These are phyloP conservation scores for Ustilago nuda DNA, from an alignment of 1,284 basidiomycete species.

Conservation along the genomic window DNA sequence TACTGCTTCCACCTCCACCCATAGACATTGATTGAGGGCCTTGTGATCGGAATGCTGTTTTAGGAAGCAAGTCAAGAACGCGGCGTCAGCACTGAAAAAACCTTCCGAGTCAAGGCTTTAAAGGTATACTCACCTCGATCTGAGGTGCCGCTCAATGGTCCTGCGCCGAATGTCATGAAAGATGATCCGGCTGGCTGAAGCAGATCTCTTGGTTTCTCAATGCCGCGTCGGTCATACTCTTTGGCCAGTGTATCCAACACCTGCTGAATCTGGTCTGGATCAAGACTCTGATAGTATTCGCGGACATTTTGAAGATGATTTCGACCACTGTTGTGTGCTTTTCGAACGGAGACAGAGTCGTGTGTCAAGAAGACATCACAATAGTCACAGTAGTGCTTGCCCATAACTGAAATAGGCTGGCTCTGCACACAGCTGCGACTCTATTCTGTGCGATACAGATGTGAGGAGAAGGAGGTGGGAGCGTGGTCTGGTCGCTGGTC, in stretches of 20 bases:
- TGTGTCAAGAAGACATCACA: conserved; percentile 68
- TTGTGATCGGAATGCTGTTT: conserved; percentile 39
- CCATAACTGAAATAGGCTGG: conserved; percentile 42
- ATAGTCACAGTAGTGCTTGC: conserved; percentile 68
- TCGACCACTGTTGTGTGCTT: conserved; percentile 95
- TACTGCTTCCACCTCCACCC: conserved; percentile 15
- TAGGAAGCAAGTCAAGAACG: not conserved
- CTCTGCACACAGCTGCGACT: not conserved
- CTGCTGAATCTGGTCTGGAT: conserved; percentile 93
- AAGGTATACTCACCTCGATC: conserved; percentile 33
- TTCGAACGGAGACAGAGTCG: conserved; percentile 77
- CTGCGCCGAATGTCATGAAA: conserved; percentile 53
- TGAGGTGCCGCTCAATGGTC: conserved; percentile 47
- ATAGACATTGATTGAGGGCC: conserved; percentile 29
- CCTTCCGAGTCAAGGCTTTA: not conserved
- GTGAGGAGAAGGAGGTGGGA: not conserved
- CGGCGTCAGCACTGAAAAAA: not conserved
- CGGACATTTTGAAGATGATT: conserved; percentile 96
- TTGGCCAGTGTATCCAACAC: conserved; percentile 96
- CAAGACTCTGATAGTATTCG: conserved; percentile 95
- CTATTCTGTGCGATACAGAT: not conserved
- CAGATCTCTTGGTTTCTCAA: conserved; percentile 58
- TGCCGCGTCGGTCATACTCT: conserved; percentile 77
- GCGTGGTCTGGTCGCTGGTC: too few species aligned
- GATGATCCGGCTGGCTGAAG: conserved; percentile 44